Evolutionary conservation across 106 monocot species (phyloP).

Genomic region (Alisma plantagoaquatica): DNA sequence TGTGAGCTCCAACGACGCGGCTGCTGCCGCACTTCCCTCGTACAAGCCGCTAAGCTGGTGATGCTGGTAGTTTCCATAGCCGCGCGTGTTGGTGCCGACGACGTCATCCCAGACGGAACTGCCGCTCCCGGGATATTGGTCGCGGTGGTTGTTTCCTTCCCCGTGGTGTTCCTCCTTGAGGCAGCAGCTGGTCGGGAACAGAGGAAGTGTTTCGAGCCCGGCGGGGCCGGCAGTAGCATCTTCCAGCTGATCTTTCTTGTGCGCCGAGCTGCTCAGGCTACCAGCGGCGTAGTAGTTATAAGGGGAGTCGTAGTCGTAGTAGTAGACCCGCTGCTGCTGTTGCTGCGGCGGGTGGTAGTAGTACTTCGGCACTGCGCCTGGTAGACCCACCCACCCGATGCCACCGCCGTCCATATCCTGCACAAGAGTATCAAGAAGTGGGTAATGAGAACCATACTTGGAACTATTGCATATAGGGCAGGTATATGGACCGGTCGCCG

Average conservation of each 20-base stretch:
- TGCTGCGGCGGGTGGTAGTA: conserved; percentile 13
- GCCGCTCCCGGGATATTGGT: background rate
- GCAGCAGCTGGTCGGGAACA: conserved; percentile 47
- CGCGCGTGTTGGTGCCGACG: background rate
- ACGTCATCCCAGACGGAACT: background rate
- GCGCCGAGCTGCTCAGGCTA: too few species aligned
- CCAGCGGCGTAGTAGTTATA: conserved; percentile 8
- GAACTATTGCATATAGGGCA: too few species aligned
- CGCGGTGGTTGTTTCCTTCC: background rate
- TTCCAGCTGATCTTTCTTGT: conserved; percentile 2
- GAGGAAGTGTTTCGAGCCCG: conserved; percentile 75
- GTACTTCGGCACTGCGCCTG: conserved; percentile 12
- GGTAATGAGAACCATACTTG: background rate
- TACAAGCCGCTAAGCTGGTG: conserved; percentile 3
- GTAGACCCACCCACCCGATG: conserved; percentile 19
- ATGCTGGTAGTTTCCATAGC: conserved; percentile 8
- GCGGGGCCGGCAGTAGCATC: conserved; percentile 7
- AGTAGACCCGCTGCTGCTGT: background rate
- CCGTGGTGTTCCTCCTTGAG: conserved; percentile 3
- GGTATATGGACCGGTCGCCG: too few species aligned
- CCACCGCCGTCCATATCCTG: conserved; percentile 7
- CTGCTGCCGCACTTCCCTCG: conserved; percentile 7
- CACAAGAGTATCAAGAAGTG: background rate
- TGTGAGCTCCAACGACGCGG: conserved; percentile 69
- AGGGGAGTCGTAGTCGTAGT: conserved; percentile 12